Evolutionary conservation across 225 moss, liverwort and hornwort species (phyloP).

Genomic region (Bryoerythrophyllum caledonicum): DNA sequence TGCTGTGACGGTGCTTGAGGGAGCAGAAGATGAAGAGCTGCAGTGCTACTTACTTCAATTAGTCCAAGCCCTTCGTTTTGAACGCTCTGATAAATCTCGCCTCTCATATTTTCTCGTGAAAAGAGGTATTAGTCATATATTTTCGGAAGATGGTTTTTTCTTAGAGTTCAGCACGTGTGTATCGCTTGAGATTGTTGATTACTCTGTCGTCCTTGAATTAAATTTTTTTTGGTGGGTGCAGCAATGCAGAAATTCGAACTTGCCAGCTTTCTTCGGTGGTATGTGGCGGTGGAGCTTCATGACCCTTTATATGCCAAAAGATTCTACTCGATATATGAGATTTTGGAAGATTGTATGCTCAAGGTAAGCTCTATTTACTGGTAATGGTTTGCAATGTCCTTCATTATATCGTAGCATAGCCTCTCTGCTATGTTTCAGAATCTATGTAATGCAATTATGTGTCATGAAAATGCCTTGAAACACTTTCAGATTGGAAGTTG

Average conservation of each 20-base stretch:
- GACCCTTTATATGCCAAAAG: slow-evolving; percentile 73
- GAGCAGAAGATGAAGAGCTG: slow-evolving; percentile 84
- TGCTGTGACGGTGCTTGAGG: slow-evolving; percentile 75
- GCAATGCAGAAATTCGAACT: slow-evolving; percentile 75
- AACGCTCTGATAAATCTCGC: slow-evolving; percentile 79
- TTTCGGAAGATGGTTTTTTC: neutral
- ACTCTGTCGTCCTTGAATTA: neutral
- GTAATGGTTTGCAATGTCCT: neutral
- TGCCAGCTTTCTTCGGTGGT: slow-evolving; percentile 81
- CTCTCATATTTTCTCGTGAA: slow-evolving; percentile 76
- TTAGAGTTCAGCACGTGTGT: neutral
- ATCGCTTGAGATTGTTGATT: neutral
- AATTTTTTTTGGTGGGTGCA: slow-evolving; percentile 23
- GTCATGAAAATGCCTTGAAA: neutral
- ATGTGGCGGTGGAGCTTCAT: slow-evolving; percentile 79
- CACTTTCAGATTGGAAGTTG: neutral
- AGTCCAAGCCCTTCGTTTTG: slow-evolving; percentile 82
- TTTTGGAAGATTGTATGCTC: slow-evolving; percentile 65
- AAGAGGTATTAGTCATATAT: slow-evolving; percentile 49
- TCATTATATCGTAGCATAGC: neutral
- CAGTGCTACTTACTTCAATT: slow-evolving; percentile 75
- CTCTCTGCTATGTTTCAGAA: slow-evolving; percentile 12
- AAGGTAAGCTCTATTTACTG: slow-evolving; percentile 43
- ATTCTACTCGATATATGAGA: slow-evolving; percentile 74
- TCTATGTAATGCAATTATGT: neutral